These are phyloP conservation scores for Penicillium sclerotigenum DNA, from an alignment of 2,329 filamentous ascomycete species.

Conservation along the genomic window DNA sequence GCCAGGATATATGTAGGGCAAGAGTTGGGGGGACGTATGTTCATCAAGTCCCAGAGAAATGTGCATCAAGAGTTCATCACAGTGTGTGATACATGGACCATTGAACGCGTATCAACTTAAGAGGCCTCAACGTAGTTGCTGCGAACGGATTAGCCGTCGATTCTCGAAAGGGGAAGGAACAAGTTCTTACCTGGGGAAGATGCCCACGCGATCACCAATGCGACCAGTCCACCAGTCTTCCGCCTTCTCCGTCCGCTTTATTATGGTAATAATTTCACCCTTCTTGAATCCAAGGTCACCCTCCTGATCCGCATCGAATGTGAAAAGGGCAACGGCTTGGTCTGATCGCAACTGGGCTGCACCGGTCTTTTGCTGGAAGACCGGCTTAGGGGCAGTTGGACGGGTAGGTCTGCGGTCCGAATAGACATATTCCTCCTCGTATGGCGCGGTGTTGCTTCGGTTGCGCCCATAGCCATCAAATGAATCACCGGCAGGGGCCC, in stretches of 20 bases:
- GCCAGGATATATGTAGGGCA: constrained; percentile 20
- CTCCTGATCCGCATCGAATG: constrained; percentile 89
- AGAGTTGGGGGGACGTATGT: constrained; percentile 8
- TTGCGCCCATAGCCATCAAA: constrained; percentile 31
- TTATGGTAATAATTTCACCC: constrained; percentile 89
- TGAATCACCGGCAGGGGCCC: constrained; percentile 27
- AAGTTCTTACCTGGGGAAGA: constrained; percentile 73
- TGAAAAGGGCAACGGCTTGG: constrained; percentile 86
- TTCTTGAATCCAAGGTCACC: constrained; percentile 96
- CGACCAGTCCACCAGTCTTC: constrained; percentile 98
- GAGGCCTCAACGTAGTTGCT: constrained; percentile 41
- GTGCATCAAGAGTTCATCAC: constrained; percentile 11
- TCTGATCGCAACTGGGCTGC: constrained; percentile 52
- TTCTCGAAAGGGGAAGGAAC: neutral
- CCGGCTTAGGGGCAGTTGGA: constrained; percentile 85
- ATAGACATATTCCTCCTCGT: constrained; percentile 52
- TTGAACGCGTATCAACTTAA: constrained; percentile 15
- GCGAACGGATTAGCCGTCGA: constrained; percentile 9
- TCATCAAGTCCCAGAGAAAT: constrained; percentile 13
- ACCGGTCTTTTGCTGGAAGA: constrained; percentile 57
- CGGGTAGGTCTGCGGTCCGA: constrained; percentile 66
- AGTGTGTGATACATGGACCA: constrained; percentile 24
- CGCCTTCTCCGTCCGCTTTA: constrained; percentile 90
- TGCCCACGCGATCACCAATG: constrained; percentile 78
- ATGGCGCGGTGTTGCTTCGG: constrained; percentile 39